Evolutionary conservation across 2,329 filamentous ascomycete species (phyloP), one percentile per base, ranked within the genome.

Genomic region (Microcyclospora pomicola): DNA sequence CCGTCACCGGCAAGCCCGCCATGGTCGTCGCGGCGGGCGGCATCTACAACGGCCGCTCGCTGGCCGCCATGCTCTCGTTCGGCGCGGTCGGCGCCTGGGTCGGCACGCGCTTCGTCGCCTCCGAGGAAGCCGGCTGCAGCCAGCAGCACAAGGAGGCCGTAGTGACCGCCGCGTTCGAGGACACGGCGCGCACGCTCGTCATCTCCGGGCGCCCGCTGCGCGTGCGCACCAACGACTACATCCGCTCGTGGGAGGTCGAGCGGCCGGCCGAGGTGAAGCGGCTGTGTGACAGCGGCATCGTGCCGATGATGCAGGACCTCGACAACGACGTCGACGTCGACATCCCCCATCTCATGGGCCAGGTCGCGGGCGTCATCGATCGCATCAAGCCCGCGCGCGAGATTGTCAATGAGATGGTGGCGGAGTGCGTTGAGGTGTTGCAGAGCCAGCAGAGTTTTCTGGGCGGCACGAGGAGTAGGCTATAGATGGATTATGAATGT

Each of bases 41-140:
- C 0, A 81, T 96, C 31, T 78, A 75, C 53, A 82, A 91, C 54
- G 88, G 88, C 1, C 71, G 85, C 12, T 78, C 80, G 37, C 65
- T 96, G 39, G 88, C 88, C 0, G 77, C 77, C 41, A 79, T 77
- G 43, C 65, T 96, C 58, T 88, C 92, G 77, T 81, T 91, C 54
- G 88, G 88, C 12, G 88, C 87, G 1, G 69, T 72, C 3, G 88
- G 83, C 9, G 88, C 92, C 1, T 96, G 88, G 88, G 87, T 96
- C 1, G 88, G 88, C 19, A 95, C 88, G 42, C 70, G 88, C 14
- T 95, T 95, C 60, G 84, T 95, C 12, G 87, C 88, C 1, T 76
- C 75, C 7, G 69, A 67, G 27, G 88, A 95, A 65, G 86, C 86
- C 1, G 80, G 78, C 12, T 87, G 84, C 53, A 82, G 79, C 57